Base-by-base conservation (phyloP, 345 rosid genomes). In the Euphorbia tirucalli region DNA sequence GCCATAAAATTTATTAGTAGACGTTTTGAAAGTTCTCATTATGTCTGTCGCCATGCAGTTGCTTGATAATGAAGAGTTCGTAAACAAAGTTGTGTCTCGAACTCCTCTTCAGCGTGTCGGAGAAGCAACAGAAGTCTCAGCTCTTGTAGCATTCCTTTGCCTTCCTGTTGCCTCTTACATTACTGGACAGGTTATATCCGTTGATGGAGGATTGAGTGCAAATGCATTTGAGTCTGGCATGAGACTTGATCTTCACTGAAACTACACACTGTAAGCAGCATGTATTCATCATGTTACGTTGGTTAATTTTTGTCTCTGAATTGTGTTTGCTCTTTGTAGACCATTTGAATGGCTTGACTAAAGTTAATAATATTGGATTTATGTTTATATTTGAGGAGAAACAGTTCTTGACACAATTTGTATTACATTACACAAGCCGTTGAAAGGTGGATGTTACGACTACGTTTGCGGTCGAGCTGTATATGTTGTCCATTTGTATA, bases 71-170 rank as follows among this genome's bases (percentile, higher is more conserved):
- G 79, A 85, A 69, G 86, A 80, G 25, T 88, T 83, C 27, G 0
- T 69, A 50, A 91, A 87, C 19, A 79, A 76, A 1, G 8, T 91
- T 31, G 71, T 88, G 8, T 77, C 91, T 0, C 83, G 88, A 32
- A 91, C 98, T 4, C 96, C 97, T 4, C 90, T 89, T 43, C 83
- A 83, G 71, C 96, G 97, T 0, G 62, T 89, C 27, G 97, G 91
- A 68, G 93, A 93, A 72, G 79, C 98, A n/a, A 80, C 82, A 66
- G 97, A 93, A 80, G 98, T 91, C 0, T 80, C 97, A 8, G 87
- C 91, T 3, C 75, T 85, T 8, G 91, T 84, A 15, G 90, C 85
- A 35, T 93, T 79, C 81, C 86, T 90, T 10, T 87, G 96, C 85
- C 76, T 87, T 3, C 96, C 93, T 3, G 89, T 92, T n/a, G 80